Percentiles rank a stretch among this genome's conserved stretches.
phyloP scores from a whole-genome alignment of 2,329 filamentous ascomycete genomes.

The Alternaria ventricosa region DNA sequence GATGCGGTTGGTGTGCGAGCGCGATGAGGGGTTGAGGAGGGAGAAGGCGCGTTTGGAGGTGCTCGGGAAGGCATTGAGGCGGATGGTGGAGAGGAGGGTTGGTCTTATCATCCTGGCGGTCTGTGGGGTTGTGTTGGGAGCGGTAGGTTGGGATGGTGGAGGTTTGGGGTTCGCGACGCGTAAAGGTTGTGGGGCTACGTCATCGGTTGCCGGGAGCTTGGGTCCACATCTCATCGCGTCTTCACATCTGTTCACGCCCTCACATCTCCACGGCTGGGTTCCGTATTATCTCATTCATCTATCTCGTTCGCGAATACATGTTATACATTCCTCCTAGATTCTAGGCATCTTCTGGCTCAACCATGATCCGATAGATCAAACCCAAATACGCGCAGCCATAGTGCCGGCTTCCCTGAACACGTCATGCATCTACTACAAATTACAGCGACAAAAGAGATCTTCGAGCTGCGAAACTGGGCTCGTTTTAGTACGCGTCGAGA shows the following conservation, averaged over 20 bases:
- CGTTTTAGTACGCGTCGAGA: too few relatives aligned
- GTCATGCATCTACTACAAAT: too few relatives aligned
- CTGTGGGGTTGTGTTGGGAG: background rate
- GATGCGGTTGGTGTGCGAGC: constrained; percentile 38
- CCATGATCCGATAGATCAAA: too few relatives aligned
- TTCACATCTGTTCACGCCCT: background rate
- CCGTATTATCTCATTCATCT: too few relatives aligned
- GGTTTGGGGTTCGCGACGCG: constrained; percentile 3
- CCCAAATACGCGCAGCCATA: too few relatives aligned
- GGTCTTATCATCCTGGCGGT: constrained; percentile 7
- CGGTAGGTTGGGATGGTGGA: background rate
- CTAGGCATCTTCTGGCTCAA: too few relatives aligned
- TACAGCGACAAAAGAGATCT: too few relatives aligned
- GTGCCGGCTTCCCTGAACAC: too few relatives aligned
- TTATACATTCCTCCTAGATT: too few relatives aligned
- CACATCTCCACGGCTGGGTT: too few relatives aligned
- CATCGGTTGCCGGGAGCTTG: constrained; percentile 18
- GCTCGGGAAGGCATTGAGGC: background rate
- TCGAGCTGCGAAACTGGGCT: too few relatives aligned
- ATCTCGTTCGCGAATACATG: too few relatives aligned
- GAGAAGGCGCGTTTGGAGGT: constrained; percentile 21
- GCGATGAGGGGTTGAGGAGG: constrained; percentile 19
- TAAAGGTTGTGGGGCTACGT: constrained; percentile 12
- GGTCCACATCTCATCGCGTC: constrained; percentile 51
- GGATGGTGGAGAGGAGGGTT: background rate